phyloP scores from a whole-genome alignment of 2,329 filamentous ascomycete genomes.

The Epichloe sylvatica region DNA sequence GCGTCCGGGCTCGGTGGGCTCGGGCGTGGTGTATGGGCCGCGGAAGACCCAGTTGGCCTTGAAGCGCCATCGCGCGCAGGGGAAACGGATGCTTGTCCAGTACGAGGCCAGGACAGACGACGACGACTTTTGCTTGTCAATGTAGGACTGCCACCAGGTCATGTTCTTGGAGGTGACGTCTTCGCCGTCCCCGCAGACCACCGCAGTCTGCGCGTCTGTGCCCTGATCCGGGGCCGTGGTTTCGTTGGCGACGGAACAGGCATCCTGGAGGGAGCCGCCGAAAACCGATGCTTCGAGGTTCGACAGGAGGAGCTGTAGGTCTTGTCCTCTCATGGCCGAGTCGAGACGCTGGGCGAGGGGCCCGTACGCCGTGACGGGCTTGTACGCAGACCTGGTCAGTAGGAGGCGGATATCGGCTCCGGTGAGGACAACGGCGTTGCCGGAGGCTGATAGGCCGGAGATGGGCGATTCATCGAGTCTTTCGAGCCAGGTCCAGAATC shows the following conservation, averaged over 20 bases:
- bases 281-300: not conserved
- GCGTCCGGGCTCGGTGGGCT: constrained; percentile 7
- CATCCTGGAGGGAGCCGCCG: constrained; percentile 10
- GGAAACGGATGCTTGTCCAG: constrained; percentile 24
- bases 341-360: constrained; percentile 7
- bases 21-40: constrained; percentile 20
- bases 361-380: constrained; percentile 10
- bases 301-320: constrained; percentile 1
- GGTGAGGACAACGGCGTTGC: constrained; percentile 16
- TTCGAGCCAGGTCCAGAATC: constrained; percentile 19
- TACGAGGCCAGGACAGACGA: constrained; percentile 18
- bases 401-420: constrained; percentile 16
- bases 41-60: constrained; percentile 27
- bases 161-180: constrained; percentile 10
- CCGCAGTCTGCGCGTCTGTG: constrained; percentile 13
- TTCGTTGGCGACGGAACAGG: constrained; percentile 7
- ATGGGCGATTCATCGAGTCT: constrained; percentile 17
- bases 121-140: constrained; percentile 13
- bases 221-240: not conserved
- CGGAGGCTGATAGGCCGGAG: constrained; percentile 9
- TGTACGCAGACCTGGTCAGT: constrained; percentile 18
- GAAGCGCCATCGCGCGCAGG: constrained; percentile 25
- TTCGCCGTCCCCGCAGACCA: constrained; percentile 24
- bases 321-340: constrained; percentile 10
- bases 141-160: constrained; percentile 17